Base-by-base conservation (phyloP, 805 yeast genomes). In the Kazachstania bromeliacearum region DNA sequence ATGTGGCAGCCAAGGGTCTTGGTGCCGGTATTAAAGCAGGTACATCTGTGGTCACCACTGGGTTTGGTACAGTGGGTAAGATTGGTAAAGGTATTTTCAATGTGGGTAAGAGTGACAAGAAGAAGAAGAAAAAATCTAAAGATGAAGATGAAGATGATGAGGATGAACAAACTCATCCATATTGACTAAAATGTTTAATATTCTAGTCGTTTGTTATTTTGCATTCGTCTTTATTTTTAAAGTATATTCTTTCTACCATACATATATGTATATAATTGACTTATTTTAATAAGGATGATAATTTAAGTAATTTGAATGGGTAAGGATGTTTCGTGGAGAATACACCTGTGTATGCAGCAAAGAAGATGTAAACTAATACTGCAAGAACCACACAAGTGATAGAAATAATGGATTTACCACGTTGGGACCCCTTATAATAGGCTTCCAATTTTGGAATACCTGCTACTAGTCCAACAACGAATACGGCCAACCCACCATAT, bases 301-400 rank as follows among this genome's bases (percentile, higher is more conserved):
- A 43, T 33, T 59, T 59, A 38, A 73, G 52, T 46, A 89, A 64
- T 45, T 62, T 66, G 64, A 68, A 82, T 28, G 97, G 97, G 59
- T 84, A 92, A 4, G 70, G 59, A 44, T 76, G 75, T 66, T 92
- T 92, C 51, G 72, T 51, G 31, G 68, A 70, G 68, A 84, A 92
- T 37, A 84, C 67, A 32, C 68, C 62, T 40, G 87, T 64, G 46
- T 84, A 63, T 33, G 71, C 68, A 49, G 88, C 76, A 64, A 73
- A 85, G 31, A 71, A 60, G 23, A 78, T 53, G 46, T 77, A 71
- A 15, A 68, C 50, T 0, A 59, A 50, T 8, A 70, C 50, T 33
- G 77, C 57, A 1, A 66, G 45, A 4, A 68, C 43, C 4, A 77
- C 72, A 4, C 74, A 71, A 9, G 72, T 36, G 12, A 77, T 53